Evolutionary conservation across 176 grass and related monocot genomes (phyloP).

Genomic region (Avena sativa): DNA sequence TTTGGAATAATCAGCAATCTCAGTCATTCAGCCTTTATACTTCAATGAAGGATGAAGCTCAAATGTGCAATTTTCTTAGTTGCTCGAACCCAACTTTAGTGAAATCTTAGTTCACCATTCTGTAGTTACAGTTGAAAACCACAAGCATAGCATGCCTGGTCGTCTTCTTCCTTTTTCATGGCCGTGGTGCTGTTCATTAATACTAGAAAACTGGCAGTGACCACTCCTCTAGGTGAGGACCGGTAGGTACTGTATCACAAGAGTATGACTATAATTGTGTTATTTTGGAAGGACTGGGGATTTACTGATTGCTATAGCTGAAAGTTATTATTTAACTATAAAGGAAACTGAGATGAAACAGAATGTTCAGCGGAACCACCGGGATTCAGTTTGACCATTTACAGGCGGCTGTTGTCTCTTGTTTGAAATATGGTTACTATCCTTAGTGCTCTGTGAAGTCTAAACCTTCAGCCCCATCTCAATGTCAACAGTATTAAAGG

Average conservation of each 20-base stretch:
- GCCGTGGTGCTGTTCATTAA: neutral
- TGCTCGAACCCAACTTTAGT: conserved; percentile 15
- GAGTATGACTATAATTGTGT: neutral
- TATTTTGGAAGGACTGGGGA: neutral
- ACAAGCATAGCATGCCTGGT: conserved; percentile 6
- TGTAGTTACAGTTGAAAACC: conserved; percentile 16
- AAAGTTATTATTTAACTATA: conserved; percentile 23
- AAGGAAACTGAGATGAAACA: neutral
- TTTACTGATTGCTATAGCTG: conserved; percentile 7
- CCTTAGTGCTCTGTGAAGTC: neutral
- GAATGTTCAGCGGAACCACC: neutral
- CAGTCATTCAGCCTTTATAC: conserved; percentile 19
- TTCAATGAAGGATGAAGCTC: conserved; percentile 16
- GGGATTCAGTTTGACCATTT: neutral
- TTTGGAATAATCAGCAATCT: conserved; percentile 5
- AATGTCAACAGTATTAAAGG: conserved; percentile 2
- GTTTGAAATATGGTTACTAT: conserved; percentile 17
- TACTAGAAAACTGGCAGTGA: neutral
- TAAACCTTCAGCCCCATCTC: conserved; percentile 15
- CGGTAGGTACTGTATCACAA: neutral
- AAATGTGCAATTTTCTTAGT: conserved; percentile 16
- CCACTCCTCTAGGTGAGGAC: neutral
- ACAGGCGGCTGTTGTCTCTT: neutral
- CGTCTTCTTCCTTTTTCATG: conserved; percentile 5
- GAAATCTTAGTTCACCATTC: neutral